Base-by-base conservation (phyloP, 2,329 filamentous ascomycete species). In the Colletotrichum zoysiae region DNA sequence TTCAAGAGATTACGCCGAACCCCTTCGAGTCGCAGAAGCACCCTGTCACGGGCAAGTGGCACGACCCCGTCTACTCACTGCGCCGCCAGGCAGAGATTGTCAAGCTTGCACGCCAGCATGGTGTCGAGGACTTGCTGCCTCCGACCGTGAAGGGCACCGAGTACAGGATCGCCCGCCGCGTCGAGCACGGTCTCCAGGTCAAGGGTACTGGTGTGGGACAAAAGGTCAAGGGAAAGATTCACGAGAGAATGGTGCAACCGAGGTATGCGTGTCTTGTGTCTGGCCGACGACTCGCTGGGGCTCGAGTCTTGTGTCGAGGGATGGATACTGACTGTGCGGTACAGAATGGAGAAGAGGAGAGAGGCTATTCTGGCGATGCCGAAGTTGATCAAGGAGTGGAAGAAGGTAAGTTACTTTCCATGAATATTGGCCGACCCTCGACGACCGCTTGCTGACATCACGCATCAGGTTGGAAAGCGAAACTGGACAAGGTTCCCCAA, bases 321-420 rank as follows among this genome's bases (percentile, higher is more conserved):
- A 63, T 6, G 20, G 23, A 5, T 75, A 74, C 81, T 86, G 75
- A 84, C 78, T 62, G 44, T 63, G 46, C 65, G 71, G 38, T 67
- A 73, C 78, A 93, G 92, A 82, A 89, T 98, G 88, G 94, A 97
- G 81, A 90, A 93, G 85, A 91, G 95, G 84, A 93, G 92, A 87
- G 89, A 93, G 82, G 96, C 96, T 71, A 98, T 98, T 94, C 82
- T 97, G 85, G 91, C 92, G 72, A 99, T 99, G 96, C 95, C 95
- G 74, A 90, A 92, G 78, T 89, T 98, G 85, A 93, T 99, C 81
- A 90, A 92, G 82, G 87, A 93, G 82, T 99, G 95, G 96, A 97
- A 97, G 84, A 91, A 93, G 89, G 93, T 96, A 85, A 81, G 90
- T 83, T 11, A n/a, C 14, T n/a, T n/a, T 53, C 38, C n/a, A 42